These are phyloP conservation scores for Carex myosuroides DNA, from an alignment of 176 grass and related monocot genomes.

Conservation along the genomic window DNA sequence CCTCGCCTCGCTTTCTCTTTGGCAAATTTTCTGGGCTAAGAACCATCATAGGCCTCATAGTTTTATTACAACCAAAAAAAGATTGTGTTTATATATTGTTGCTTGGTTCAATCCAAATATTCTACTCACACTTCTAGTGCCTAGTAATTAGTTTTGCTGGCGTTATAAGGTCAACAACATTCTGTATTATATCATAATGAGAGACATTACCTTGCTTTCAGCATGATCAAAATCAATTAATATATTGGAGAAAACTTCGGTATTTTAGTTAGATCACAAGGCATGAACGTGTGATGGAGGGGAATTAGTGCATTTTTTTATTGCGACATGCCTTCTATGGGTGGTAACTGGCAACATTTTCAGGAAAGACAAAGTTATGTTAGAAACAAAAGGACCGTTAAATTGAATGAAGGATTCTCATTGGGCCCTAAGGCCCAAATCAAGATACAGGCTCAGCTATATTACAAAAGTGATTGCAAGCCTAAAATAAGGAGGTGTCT, in stretches of 20 bases:
- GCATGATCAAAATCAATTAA: conserved; percentile 41
- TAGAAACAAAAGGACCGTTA: background rate
- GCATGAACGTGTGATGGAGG: conserved; percentile 8
- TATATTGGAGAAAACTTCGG: conserved; percentile 14
- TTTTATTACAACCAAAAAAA: background rate
- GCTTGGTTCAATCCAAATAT: conserved; percentile 6
- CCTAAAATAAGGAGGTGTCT: background rate
- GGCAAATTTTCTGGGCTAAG: conserved; percentile 46
- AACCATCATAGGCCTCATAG: conserved; percentile 48
- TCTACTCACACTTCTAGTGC: conserved; percentile 37
- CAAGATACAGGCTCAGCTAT: background rate
- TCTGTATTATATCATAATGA: conserved; percentile 20
- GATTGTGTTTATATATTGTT: background rate
- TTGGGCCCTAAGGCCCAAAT: background rate
- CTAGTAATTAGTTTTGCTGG: conserved; percentile 26
- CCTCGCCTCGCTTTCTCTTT: conserved; percentile 66
- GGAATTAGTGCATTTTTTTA: conserved; percentile 5
- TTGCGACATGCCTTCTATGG: conserved; percentile 12
- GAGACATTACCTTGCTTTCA: conserved; percentile 30
- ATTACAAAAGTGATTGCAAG: background rate
- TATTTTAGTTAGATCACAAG: conserved; percentile 14
- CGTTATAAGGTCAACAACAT: conserved; percentile 15
- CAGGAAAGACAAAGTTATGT: background rate
- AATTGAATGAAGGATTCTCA: background rate
- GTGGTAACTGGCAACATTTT: background rate